These are phyloP conservation scores for Trichoderma breve DNA, from an alignment of 2,329 filamentous ascomycete species.

Conservation along the genomic window DNA sequence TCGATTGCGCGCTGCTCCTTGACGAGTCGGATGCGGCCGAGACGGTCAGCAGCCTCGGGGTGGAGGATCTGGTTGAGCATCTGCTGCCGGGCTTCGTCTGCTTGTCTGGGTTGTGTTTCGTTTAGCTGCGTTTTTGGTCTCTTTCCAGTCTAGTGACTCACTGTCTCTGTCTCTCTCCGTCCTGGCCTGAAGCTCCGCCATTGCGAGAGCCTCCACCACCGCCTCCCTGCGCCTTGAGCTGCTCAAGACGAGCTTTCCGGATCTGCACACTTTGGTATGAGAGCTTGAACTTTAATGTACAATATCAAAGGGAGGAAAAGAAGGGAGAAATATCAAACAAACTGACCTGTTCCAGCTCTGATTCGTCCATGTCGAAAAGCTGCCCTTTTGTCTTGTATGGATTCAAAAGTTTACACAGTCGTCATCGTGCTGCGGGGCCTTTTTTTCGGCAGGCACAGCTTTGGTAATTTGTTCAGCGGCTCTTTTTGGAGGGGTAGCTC, in stretches of 20 bases:
- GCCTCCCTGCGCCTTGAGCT: constrained; percentile 74
- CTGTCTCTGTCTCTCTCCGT: constrained; percentile 61
- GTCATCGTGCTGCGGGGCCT: not conserved
- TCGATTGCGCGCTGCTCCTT: constrained; percentile 88
- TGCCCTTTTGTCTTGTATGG: not conserved
- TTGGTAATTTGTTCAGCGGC: not conserved
- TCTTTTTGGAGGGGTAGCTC: not conserved
- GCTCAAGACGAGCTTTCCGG: constrained; percentile 84
- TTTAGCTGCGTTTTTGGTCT: not conserved
- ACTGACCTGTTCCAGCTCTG: constrained; percentile 36
- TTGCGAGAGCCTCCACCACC: constrained; percentile 46
- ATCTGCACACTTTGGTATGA: constrained; percentile 55
- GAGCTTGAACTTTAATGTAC: not conserved
- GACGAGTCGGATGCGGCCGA: constrained; percentile 91
- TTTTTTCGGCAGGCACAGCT: not conserved
- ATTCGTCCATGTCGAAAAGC: constrained; percentile 40
- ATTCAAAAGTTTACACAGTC: not conserved
- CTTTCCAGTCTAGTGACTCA: constrained; percentile 23
- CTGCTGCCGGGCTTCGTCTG: constrained; percentile 68
- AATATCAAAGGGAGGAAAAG: constrained; percentile 17
- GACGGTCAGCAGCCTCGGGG: constrained; percentile 87
- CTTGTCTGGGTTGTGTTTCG: constrained; percentile 37
- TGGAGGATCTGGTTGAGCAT: constrained; percentile 92
- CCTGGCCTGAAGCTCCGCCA: constrained; percentile 40
- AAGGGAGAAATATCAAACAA: not conserved